Evolutionary conservation across 2,329 filamentous ascomycete genomes (phyloP).

Genomic region (Colletotrichum sp.): DNA sequence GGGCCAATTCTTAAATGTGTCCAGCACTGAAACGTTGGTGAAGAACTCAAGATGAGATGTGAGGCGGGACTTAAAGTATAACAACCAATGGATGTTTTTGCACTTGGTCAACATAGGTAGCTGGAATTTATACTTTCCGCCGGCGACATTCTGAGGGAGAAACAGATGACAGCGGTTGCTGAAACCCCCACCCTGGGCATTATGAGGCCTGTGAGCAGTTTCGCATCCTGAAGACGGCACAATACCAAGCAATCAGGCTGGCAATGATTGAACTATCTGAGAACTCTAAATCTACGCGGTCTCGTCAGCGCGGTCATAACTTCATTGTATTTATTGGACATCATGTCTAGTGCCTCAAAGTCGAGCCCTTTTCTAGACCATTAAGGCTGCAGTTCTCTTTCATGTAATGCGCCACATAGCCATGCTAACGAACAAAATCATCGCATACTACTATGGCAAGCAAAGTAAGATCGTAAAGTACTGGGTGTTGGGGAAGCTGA

Average conservation of each 20-base stretch:
- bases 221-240: not conserved
- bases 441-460: not conserved
- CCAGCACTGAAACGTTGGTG: not conserved
- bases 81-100: not conserved
- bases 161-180: not conserved
- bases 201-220: not conserved
- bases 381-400: not conserved
- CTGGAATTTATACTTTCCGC: not conserved
- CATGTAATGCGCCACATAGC: not conserved
- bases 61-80: not conserved
- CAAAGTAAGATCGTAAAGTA: not conserved
- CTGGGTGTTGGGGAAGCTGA: not conserved
- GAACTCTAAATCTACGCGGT: not conserved
- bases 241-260: not conserved
- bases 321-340: not conserved
- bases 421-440: not conserved
- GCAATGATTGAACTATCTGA: not conserved
- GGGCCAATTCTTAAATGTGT: not conserved
- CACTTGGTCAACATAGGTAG: not conserved
- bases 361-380: not conserved
- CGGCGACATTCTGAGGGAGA: not conserved
- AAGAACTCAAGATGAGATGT: not conserved
- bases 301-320: not conserved
- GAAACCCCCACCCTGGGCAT: not conserved
- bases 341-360: not conserved